Base-by-base conservation (phyloP, 139 green algal genomes). In the Chlorella vulgaris region DNA sequence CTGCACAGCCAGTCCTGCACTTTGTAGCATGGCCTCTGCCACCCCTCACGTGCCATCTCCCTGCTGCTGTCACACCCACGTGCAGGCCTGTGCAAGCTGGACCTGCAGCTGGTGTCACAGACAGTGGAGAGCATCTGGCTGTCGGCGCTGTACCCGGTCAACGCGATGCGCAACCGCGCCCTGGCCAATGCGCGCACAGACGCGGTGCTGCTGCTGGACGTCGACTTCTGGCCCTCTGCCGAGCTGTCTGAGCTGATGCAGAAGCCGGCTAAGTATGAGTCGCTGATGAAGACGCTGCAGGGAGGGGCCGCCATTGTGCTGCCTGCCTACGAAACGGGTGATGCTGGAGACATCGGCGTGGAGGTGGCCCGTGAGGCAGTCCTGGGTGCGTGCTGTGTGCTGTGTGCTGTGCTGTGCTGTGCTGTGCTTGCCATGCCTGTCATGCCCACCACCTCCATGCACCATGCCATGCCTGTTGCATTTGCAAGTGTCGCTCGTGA, bases 151-250 rank as follows among this genome's bases (percentile, higher is more conserved):
- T 89, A 89, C 69, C 85, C 85, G 18, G 73, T 89, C 39, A 89
- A 89, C 70, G 61, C 82, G 1, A 88, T 89, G 85, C 81, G 85
- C 42, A 89, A 89, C 51, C 83, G 85, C 31, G 85, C 85, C 7
- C 61, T 89, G 71, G 78, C 77, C 47, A 81, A 85, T 43, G 85
- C 83, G 22, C 51, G 47, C 35, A 89, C 85, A 3, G 85, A 89
- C n/a, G 69, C 80, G 7, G 80, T 89, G 50, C 53, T 89, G 51
- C 83, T 89, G 67, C 71, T 88, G 38, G 85, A 89, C 55, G 85
- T 89, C 21, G 85, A 89, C 66, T 89, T 89, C 69, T 88, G 77
- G 83, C 83, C 83, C 55, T 47, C 50, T 35, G 83, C 77, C 13
- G 85, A 88, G 58, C 76, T 89, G 66, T 69, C 29, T 18, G 85